phyloP scores from a whole-genome alignment of 495 filamentous ascomycete species.

The Penicillium goetzii region DNA sequence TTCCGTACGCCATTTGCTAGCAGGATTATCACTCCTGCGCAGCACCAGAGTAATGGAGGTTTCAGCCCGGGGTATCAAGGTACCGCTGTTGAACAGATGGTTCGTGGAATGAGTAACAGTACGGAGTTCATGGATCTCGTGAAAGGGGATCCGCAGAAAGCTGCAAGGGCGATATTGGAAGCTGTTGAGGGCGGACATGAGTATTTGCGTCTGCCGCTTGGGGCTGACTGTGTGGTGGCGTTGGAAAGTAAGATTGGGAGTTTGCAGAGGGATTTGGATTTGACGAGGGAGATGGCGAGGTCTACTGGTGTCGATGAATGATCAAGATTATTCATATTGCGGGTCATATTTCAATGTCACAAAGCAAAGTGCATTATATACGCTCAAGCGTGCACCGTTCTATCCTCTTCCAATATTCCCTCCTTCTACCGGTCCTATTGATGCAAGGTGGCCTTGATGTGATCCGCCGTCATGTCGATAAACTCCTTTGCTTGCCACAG shows the following conservation, averaged over 20 bases:
- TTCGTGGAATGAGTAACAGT: conserved; percentile 14
- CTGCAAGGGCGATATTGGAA: conserved; percentile 18
- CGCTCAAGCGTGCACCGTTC: neutral
- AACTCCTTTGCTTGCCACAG: conserved; percentile 37
- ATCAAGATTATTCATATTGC: neutral
- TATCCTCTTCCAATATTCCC: neutral
- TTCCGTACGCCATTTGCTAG: conserved; percentile 53
- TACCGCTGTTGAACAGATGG: conserved; percentile 42
- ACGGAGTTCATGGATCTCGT: conserved; percentile 9
- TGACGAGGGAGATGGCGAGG: conserved; percentile 17
- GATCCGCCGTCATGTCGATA: conserved; percentile 33
- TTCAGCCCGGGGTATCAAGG: conserved; percentile 47
- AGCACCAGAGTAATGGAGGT: conserved; percentile 12
- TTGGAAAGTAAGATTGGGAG: conserved; percentile 29
- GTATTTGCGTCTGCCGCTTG: conserved; percentile 25
- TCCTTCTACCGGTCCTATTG: neutral
- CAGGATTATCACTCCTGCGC: conserved; percentile 12
- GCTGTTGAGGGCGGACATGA: conserved; percentile 19
- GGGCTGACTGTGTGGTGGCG: conserved; percentile 27
- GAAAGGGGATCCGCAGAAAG: conserved; percentile 29
- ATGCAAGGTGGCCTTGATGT: conserved; percentile 30
- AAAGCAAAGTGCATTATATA: neutral
- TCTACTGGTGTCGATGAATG: conserved; percentile 17
- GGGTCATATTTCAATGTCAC: neutral
- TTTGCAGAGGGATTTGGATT: conserved; percentile 27